Evolutionary conservation across 306 rosid species (phyloP).

Genomic region (Sophora flavescens): DNA sequence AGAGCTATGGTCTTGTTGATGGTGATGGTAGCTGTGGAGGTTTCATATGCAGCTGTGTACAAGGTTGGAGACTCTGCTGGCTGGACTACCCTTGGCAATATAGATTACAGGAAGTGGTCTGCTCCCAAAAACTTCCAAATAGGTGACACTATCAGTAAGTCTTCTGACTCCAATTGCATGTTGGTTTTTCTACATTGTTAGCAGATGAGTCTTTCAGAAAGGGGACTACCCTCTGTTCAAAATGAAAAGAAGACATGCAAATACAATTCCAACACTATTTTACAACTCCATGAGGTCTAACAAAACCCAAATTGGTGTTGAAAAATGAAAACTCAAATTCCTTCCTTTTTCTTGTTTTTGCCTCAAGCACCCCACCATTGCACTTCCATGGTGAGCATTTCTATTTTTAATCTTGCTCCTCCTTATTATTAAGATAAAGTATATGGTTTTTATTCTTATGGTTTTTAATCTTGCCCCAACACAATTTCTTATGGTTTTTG

Average conservation of each 20-base stretch:
- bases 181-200: conserved; percentile 14
- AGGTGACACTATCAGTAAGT: conserved; percentile 87
- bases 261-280: neutral
- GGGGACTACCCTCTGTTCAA: neutral
- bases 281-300: conserved; percentile 19
- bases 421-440: neutral
- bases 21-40: conserved; percentile 42
- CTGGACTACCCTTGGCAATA: conserved; percentile 75
- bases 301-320: neutral
- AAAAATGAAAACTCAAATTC: conserved; percentile 7
- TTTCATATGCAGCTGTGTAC: conserved; percentile 66
- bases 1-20: conserved; percentile 47
- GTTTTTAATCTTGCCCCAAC: too few relatives aligned
- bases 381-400: conserved; percentile 30
- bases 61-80: conserved; percentile 91
- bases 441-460: neutral
- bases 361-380: conserved; percentile 40
- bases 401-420: neutral
- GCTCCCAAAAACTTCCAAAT: conserved; percentile 68
- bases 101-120: conserved; percentile 83
- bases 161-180: conserved; percentile 22
- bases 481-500: neutral
- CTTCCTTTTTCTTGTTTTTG: conserved; percentile 1
- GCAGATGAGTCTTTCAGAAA: neutral
- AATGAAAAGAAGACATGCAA: neutral